Evolutionary conservation across 805 yeast species (phyloP).

Genomic region (Myxozyma melibiosi): DNA sequence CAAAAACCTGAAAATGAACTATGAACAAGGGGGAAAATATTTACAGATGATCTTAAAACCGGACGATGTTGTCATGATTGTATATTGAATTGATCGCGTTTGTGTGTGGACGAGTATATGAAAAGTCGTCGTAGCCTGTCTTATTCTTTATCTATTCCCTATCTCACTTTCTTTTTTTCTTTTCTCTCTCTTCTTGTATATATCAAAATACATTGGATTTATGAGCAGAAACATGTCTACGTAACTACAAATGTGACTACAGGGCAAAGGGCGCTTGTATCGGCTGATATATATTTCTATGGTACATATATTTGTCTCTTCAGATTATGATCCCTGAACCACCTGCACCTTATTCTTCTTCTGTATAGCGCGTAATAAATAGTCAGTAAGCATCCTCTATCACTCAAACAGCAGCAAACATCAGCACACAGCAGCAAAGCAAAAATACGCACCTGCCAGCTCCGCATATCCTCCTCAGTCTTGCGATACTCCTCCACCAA

Average conservation of each 20-base stretch:
- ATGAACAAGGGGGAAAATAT: too few relatives aligned
- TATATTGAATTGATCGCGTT: not conserved
- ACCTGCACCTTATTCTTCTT: conserved; percentile 53
- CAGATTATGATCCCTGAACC: conserved; percentile 39
- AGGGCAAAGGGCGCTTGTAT: not conserved
- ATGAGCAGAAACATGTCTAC: not conserved
- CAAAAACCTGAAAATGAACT: too few relatives aligned
- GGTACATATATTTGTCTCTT: not conserved
- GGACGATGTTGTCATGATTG: not conserved
- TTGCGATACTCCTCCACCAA: conserved; percentile 47
- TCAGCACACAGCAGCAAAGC: not conserved
- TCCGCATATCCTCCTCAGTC: conserved; percentile 49
- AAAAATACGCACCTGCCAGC: conserved; percentile 48
- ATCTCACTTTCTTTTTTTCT: not conserved
- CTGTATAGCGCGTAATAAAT: conserved; percentile 4
- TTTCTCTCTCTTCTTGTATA: not conserved
- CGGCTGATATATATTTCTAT: not conserved
- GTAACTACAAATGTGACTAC: not conserved
- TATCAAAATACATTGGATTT: not conserved
- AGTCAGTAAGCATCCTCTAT: not conserved
- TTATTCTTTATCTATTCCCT: not conserved
- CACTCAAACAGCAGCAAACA: too few relatives aligned
- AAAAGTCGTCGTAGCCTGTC: not conserved
- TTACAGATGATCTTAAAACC: not conserved
- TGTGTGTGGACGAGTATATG: too few relatives aligned